Evolutionary conservation across 305 asterid species (phyloP), one percentile per base, ranked within the genome.

Genomic region (Andrographis paniculata): DNA sequence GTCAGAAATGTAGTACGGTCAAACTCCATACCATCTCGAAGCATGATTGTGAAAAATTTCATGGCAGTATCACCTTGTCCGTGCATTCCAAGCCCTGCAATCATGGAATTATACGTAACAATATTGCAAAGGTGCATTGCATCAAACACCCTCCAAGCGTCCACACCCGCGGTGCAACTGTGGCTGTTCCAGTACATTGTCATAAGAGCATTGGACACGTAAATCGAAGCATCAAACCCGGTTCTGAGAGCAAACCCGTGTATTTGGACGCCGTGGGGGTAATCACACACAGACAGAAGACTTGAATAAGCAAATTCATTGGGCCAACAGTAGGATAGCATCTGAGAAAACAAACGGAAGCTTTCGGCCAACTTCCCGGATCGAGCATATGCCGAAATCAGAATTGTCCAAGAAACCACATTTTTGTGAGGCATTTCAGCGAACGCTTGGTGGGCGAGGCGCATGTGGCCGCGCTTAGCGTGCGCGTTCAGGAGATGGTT

Each of bases 231-330:
- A 65, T 50, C 62, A 42, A 67, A 85, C 11, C 91, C 85, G 11
- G 56, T 63, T 71, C 68, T 89, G 9, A 76, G 17, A 41, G 75
- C 74, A 30, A 75, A 53, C 14, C 72, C 72, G 12, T 89, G 98
- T 39, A 78, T 75, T 71, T 89, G 95, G 66, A 51, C 42, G 15
- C 98, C 98, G 45, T 14, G 22, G 17, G 39, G 17, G 59, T 66
- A 53, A 62, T 78, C 86, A 54, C 95, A 89, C 9, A 60, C 73
- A 4, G 95, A 79, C 9, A 89, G 57, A 50, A 89, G 59, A 53
- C 94, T 74, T 1, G 94, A 54, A 50, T 77, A 89, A 15, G 87
- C 75, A 58, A 82, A 89, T 61, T 89, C 95, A 42, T 74, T 89
- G 30, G 98, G 98, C 23, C 51, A 61, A 48, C 14, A 48, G 65